phyloP scores from a whole-genome alignment of 83 land plant genomes.

The Thuja plicata region DNA sequence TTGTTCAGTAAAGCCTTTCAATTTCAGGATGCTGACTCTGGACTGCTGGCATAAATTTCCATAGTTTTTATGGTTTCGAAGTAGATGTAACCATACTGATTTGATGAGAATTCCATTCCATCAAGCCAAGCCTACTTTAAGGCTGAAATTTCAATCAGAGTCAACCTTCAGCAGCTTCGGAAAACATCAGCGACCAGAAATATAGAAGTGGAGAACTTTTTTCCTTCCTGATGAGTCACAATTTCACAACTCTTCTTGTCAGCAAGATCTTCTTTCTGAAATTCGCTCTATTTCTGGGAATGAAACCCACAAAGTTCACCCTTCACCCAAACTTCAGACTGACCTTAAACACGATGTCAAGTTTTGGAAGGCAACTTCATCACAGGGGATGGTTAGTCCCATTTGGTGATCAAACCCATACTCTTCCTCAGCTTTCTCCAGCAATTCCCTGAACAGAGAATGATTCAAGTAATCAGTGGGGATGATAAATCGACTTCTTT shows the following conservation, averaged over 20 bases:
- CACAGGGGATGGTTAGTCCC: slow-evolving; percentile 16
- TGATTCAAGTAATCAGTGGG: slow-evolving; percentile 32
- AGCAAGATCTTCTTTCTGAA: neutral
- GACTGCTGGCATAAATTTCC: neutral
- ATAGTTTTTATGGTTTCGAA: neutral
- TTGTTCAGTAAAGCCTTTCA: neutral
- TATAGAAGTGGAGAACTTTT: no score
- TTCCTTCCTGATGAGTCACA: no score
- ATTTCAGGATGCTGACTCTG: no score
- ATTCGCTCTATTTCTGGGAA: neutral
- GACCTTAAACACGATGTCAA: neutral
- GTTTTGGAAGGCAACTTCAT: neutral
- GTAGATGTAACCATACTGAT: neutral
- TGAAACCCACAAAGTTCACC: neutral
- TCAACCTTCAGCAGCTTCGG: neutral
- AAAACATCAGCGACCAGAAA: no score
- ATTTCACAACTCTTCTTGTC: neutral
- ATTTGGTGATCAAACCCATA: slow-evolving; percentile 26
- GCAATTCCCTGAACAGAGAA: slow-evolving; percentile 25
- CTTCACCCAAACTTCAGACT: neutral
- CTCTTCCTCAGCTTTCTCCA: slow-evolving; percentile 28
- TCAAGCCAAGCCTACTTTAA: neutral
- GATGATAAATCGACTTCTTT: slow-evolving; percentile 30
- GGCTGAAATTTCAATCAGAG: neutral
- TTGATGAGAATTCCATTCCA: neutral